Percentiles rank a stretch among this genome's conserved stretches.
phyloP scores from a whole-genome alignment of 805 yeast genomes.

The Scheffersomyces lignosus region DNA sequence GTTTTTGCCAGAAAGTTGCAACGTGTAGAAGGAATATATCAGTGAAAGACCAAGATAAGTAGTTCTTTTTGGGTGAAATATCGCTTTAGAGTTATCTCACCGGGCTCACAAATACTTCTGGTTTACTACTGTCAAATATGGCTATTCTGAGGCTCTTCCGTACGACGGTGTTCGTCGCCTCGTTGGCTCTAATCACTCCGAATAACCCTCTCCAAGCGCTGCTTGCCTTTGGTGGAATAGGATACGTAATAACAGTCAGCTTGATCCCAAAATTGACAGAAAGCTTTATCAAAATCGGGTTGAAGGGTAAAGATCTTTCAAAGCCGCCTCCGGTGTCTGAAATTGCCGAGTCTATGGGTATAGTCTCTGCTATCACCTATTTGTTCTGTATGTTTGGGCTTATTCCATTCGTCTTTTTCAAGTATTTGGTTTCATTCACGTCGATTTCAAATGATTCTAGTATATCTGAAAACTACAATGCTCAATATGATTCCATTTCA shows the following conservation, averaged over 20 bases:
- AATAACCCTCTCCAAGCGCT: slow-evolving; percentile 58
- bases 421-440: slow-evolving; percentile 57
- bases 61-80: too few relatives aligned
- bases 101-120: too few relatives aligned
- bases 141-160: slow-evolving; percentile 1
- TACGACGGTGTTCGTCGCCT: slow-evolving; percentile 12
- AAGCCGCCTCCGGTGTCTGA: slow-evolving; percentile 64
- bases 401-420: slow-evolving; percentile 85
- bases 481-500: slow-evolving; percentile 33
- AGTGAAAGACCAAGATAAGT: too few relatives aligned
- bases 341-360: slow-evolving; percentile 92
- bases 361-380: slow-evolving; percentile 79
- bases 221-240: slow-evolving; percentile 65
- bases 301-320: slow-evolving; percentile 82
- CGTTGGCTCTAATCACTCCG: slow-evolving; percentile 28
- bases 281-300: slow-evolving; percentile 72
- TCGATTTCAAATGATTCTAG: slow-evolving; percentile 35
- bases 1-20: too few relatives aligned
- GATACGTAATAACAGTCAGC: slow-evolving; percentile 57
- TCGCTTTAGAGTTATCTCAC: too few relatives aligned
- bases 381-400: slow-evolving; percentile 77
- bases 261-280: slow-evolving; percentile 70
- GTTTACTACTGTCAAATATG: too few relatives aligned
- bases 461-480: slow-evolving; percentile 30
- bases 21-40: too few relatives aligned